Evolutionary conservation across 148 eudicot species (phyloP), one percentile per base, ranked within the genome.

Genomic region (Vaccinium darrowii): DNA sequence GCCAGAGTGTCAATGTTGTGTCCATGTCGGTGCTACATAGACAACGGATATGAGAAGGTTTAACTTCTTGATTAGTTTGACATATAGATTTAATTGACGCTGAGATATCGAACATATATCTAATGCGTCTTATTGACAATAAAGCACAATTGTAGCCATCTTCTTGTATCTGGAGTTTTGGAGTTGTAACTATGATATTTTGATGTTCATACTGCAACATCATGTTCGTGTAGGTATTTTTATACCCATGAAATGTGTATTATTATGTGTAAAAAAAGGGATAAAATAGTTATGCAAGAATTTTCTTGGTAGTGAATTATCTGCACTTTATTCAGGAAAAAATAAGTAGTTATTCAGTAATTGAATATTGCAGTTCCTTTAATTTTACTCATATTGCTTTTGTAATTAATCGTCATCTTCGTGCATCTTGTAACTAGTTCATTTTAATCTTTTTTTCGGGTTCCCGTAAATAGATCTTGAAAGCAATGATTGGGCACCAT

Each of bases 401-500:
- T 27, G 2, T 0, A 78, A 52, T 78, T 23, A 43, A 43, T 43
- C 47, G 8, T n/a, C 79, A 51, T 27, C 4, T 25, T 53, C 10
- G 1, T 58, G 71, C 47, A 56, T 83, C 18, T 19, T 23, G 9
- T 60, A n/a, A 49, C 78, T 77, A 49, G 62, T 82, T 85, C 74
- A 27, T 30, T 57, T 79, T 67, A 25, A 51, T 3, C 11, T 0
- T 60, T 14, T 15, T 39, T 21, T 49, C 67, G 33, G 57, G 0
- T 9, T 67, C 78, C 85, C 14, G 49, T 84, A 56, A 85, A 50
- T 89, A 94, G 99, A 83, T 81, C 63, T 86, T 93, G 86, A 86
- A 88, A 89, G 98, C 89, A 78, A 90, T 87, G 71, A 91, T 97
- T 82, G 99, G 98, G 83, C 88, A 91, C 85, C 92, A 93, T 83